Conservation (phyloP, 768 basidiomycete genomes). For the Lactarius evosmus region DNA sequence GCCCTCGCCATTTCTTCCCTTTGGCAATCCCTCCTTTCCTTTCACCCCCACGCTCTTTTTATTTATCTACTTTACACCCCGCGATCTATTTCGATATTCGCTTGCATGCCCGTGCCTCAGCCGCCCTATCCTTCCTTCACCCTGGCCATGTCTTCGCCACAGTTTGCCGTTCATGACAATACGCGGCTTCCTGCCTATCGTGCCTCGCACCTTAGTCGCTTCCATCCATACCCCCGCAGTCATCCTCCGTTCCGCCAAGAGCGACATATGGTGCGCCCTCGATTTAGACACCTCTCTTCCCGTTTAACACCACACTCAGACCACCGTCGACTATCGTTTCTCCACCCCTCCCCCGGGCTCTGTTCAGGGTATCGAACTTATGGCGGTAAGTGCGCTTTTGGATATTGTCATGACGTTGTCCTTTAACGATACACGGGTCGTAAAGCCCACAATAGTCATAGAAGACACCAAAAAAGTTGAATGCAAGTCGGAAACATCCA, state of each 20-base stretch:
- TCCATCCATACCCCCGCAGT: conserved; percentile 20
- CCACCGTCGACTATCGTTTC: conserved; percentile 15
- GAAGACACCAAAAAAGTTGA: conserved; percentile 11
- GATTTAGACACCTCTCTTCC: not conserved
- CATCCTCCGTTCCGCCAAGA: conserved; percentile 8
- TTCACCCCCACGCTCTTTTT: conserved; percentile 10
- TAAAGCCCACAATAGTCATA: conserved; percentile 6
- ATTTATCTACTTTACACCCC: conserved; percentile 5
- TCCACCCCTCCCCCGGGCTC: not conserved
- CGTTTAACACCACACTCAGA: conserved; percentile 2
- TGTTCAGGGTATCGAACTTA: not conserved
- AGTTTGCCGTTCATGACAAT: conserved; percentile 8
- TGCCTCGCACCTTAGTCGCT: conserved; percentile 17
- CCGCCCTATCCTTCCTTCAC: conserved; percentile 22
- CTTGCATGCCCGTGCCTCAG: conserved; percentile 13
- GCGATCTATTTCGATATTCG: not conserved
- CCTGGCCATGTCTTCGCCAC: conserved; percentile 17
- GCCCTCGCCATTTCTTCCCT: not conserved
- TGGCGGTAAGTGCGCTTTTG: conserved; percentile 1
- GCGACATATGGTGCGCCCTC: conserved; percentile 11
- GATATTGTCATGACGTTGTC: not conserved
- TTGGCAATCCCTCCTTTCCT: not conserved
- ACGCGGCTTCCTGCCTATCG: conserved; percentile 18
- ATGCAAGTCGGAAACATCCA: conserved; percentile 14
- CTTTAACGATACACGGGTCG: not conserved